These are phyloP conservation scores for Agrocybe praecox DNA, from an alignment of 768 basidiomycete genomes.

Conservation along the genomic window DNA sequence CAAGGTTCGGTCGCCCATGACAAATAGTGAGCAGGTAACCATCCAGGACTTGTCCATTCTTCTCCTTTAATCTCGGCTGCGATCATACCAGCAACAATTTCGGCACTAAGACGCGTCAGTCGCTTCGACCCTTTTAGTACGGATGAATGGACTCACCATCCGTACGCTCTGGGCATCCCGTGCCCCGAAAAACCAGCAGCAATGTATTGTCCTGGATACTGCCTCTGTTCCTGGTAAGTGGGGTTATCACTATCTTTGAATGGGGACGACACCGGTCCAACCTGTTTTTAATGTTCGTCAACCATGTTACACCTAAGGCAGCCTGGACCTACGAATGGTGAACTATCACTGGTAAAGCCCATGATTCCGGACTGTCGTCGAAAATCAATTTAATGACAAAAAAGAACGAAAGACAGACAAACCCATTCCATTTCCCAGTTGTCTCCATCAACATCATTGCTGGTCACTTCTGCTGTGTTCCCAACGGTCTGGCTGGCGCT, in stretches of 20 bases:
- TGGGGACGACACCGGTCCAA: conserved; percentile 31
- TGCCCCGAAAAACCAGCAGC: conserved; percentile 77
- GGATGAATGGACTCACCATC: conserved; percentile 48
- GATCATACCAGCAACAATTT: conserved; percentile 33
- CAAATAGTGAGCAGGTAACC: conserved; percentile 8
- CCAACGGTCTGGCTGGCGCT: conserved; percentile 42
- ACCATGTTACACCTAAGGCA: not conserved
- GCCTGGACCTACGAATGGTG: conserved; percentile 67
- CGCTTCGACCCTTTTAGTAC: not conserved
- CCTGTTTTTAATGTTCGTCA: conserved; percentile 14
- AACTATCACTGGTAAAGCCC: conserved; percentile 63
- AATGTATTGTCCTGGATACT: conserved; percentile 64
- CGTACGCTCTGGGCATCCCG: conserved; percentile 79
- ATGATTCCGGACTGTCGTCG: conserved; percentile 57
- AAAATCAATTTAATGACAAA: not conserved
- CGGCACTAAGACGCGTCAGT: conserved; percentile 45
- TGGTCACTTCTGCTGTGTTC: too few relatives aligned
- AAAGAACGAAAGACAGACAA: conserved; percentile 17
- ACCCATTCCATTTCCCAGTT: conserved; percentile 80
- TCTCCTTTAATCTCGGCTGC: conserved; percentile 5
- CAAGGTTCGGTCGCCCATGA: conserved; percentile 10
- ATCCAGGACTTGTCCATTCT: conserved; percentile 6
- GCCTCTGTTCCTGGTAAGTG: conserved; percentile 3
- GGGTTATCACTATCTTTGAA: conserved; percentile 15
- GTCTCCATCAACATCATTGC: conserved; percentile 47